Evolutionary conservation across 305 asterid genomes (phyloP).

Genomic region (Fraxinus paxiana): DNA sequence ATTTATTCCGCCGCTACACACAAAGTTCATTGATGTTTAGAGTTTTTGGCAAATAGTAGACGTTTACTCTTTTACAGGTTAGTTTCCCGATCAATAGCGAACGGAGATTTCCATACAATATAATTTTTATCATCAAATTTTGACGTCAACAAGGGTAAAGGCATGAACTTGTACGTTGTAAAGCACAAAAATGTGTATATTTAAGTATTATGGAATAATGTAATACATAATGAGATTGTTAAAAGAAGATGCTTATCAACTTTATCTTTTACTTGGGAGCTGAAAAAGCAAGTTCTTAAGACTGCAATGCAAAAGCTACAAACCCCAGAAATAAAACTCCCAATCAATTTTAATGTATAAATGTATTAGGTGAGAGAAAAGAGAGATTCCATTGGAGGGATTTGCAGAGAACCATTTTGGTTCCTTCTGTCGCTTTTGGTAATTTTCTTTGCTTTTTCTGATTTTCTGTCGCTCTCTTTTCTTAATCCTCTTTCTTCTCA

Average conservation of each 20-base stretch:
- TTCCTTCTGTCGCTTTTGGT: conserved; percentile 25
- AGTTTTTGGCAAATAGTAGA: background rate
- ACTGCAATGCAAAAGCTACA: conserved; percentile 23
- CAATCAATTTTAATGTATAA: conserved; percentile 4
- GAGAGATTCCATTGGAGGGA: conserved; percentile 40
- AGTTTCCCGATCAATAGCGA: background rate
- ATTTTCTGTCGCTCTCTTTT: conserved; percentile 11
- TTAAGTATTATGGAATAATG: background rate
- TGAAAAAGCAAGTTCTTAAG: conserved; percentile 29
- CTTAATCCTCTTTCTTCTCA: conserved; percentile 22
- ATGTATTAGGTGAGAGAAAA: conserved; percentile 22
- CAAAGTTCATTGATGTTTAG: background rate
- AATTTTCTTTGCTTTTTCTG: conserved; percentile 23
- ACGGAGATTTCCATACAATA: background rate
- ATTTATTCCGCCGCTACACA: background rate
- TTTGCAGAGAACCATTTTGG: conserved; percentile 37
- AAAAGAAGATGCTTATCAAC: conserved; percentile 47
- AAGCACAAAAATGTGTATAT: background rate
- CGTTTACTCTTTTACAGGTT: background rate
- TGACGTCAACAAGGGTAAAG: background rate
- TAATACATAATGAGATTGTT: conserved; percentile 15
- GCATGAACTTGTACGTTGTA: background rate
- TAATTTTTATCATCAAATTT: background rate
- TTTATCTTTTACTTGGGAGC: conserved; percentile 55
- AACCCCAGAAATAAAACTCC: conserved; percentile 4